Conservation (phyloP, 2,329 filamentous ascomycete species). For the Apiospora arundinis region DNA sequence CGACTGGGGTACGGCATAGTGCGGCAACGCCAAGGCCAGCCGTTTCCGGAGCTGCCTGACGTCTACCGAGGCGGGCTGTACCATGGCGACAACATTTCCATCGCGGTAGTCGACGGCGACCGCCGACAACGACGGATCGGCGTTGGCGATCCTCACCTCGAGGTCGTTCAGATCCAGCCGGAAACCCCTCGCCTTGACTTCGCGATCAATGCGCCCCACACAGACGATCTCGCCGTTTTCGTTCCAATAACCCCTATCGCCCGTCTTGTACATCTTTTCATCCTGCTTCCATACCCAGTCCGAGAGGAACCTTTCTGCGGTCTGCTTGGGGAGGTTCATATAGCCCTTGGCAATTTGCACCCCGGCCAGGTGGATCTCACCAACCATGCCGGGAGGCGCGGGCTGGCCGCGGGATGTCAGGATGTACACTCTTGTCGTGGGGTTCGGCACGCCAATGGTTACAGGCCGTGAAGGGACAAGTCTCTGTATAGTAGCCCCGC, state of each 20-base stretch:
- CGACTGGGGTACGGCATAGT: conserved; percentile 36
- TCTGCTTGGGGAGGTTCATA: conserved; percentile 38
- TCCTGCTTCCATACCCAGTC: conserved; percentile 34
- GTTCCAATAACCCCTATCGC: conserved; percentile 45
- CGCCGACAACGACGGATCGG: conserved; percentile 24
- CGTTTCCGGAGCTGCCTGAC: conserved; percentile 19
- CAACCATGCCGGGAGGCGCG: conserved; percentile 42
- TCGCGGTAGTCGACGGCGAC: conserved; percentile 31
- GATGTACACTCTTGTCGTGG: conserved; percentile 46
- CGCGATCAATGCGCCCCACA: conserved; percentile 45
- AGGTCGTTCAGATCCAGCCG: conserved; percentile 48
- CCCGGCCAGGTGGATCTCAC: conserved; percentile 50
- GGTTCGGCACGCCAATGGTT: conserved; percentile 44
- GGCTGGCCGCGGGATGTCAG: conserved; percentile 39
- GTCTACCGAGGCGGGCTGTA: conserved; percentile 33
- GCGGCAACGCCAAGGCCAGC: conserved; percentile 30
- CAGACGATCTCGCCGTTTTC: conserved; percentile 40
- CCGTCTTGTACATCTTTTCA: conserved; percentile 47
- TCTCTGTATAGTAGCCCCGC: conserved; percentile 43
- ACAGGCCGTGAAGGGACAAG: conserved; percentile 37
- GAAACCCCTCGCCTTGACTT: conserved; percentile 38
- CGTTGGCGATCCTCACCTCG: conserved; percentile 36
- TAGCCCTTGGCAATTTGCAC: conserved; percentile 51
- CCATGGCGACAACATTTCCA: conserved; percentile 37
- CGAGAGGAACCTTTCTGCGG: conserved; percentile 37